These are phyloP conservation scores for Macadamia tetraphylla DNA, from an alignment of 164 flowering plant species.

Conservation along the genomic window DNA sequence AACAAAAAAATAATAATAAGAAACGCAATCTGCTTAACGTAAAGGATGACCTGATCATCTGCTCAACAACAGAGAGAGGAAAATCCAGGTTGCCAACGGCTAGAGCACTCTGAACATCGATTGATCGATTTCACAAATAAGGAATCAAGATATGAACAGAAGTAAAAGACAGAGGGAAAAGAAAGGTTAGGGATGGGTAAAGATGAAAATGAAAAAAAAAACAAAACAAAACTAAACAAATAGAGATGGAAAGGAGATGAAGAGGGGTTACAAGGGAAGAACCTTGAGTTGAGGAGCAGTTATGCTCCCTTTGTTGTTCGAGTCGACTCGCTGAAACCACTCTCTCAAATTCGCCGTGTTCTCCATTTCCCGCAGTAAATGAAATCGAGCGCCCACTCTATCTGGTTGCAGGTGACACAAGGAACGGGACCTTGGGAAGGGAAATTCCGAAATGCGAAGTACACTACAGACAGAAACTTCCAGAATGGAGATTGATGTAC, in stretches of 20 bases:
- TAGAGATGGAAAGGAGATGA: neutral
- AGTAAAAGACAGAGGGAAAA: neutral
- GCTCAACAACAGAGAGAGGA: constrained; percentile 64
- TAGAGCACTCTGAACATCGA: constrained; percentile 45
- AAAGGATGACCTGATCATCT: constrained; percentile 65
- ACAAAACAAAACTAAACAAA: too few species aligned
- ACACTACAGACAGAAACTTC: too few species aligned
- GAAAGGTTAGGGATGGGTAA: constrained; percentile 3
- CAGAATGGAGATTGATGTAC: too few species aligned
- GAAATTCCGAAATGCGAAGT: too few species aligned
- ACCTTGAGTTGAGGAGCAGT: constrained; percentile 74
- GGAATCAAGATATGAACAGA: neutral
- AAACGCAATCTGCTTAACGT: neutral
- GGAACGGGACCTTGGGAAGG: too few species aligned
- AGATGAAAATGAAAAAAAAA: neutral
- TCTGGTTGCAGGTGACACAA: too few species aligned
- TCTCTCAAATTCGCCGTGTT: constrained; percentile 42
- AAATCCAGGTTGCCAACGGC: constrained; percentile 68
- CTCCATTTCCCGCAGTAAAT: constrained; percentile 34
- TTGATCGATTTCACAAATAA: neutral
- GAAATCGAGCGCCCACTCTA: too few species aligned
- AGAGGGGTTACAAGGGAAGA: neutral
- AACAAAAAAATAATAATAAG: neutral
- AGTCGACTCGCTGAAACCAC: constrained; percentile 85
- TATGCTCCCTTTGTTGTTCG: constrained; percentile 52